Conservation (phyloP, 768 basidiomycete genomes). For the Gymnopilus dilepis region DNA sequence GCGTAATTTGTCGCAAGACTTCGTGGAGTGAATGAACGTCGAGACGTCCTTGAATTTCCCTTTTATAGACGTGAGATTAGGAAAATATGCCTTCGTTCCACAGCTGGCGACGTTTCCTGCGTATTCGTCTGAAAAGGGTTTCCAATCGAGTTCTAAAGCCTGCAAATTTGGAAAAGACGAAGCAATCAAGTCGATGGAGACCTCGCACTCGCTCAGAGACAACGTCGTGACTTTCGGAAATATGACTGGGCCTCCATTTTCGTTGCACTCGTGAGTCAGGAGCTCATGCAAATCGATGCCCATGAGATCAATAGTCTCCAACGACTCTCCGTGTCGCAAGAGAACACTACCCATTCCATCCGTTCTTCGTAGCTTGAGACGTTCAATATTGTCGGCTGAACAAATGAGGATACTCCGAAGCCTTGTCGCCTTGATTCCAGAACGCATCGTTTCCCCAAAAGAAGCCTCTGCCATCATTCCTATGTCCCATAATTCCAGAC, state of each 20-base stretch:
- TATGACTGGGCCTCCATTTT: neutral
- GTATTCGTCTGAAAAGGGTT: neutral
- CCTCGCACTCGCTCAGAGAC: neutral
- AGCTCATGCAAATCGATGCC: neutral
- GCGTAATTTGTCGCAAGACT: neutral
- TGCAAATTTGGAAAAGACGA: neutral
- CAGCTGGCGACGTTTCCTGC: too few species aligned
- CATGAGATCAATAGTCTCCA: neutral
- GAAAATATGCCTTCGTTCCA: neutral
- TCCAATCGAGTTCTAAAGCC: neutral
- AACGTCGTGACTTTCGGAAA: neutral
- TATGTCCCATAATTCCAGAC: neutral
- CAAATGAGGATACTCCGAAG: too few species aligned
- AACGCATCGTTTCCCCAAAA: neutral
- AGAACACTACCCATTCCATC: neutral
- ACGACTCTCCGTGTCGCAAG: neutral
- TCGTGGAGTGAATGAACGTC: neutral
- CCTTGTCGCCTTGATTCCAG: neutral
- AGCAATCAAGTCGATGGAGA: neutral
- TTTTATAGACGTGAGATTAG: neutral
- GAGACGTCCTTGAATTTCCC: neutral
- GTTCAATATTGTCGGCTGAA: too few species aligned
- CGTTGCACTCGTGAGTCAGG: neutral
- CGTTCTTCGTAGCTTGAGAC: neutral
- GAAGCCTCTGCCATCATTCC: neutral